Evolutionary conservation across 2,329 filamentous ascomycete species (phyloP).

Genomic region (Annulohypoxylon truncatum): DNA sequence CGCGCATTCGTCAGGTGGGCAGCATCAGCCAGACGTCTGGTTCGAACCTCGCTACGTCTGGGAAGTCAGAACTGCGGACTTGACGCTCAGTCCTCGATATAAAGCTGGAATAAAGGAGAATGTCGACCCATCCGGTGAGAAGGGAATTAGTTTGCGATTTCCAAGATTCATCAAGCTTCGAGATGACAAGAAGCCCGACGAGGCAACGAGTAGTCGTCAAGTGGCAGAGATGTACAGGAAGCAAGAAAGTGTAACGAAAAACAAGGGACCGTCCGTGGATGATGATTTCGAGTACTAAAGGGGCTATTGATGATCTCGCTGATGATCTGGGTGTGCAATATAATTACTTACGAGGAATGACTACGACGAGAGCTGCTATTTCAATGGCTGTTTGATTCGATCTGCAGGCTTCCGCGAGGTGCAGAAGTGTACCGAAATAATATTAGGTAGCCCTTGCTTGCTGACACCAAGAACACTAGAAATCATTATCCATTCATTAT

Average conservation of each 20-base stretch:
- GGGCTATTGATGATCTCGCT: conserved; percentile 10
- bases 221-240: conserved; percentile 97
- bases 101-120: conserved; percentile 89
- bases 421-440: conserved; percentile 1
- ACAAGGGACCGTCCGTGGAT: conserved; percentile 86
- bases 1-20: conserved; percentile 81
- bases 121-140: conserved; percentile 75
- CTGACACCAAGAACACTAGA: neutral
- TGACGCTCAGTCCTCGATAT: conserved; percentile 92
- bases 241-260: conserved; percentile 91
- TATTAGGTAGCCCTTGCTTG: neutral
- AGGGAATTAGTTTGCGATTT: conserved; percentile 89
- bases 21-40: conserved; percentile 98
- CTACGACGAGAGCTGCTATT: neutral
- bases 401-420: neutral
- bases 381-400: neutral
- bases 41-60: conserved; percentile 95
- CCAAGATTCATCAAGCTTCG: conserved; percentile 91
- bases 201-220: conserved; percentile 85
- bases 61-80: conserved; percentile 97
- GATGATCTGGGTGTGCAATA: conserved; percentile 22
- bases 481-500: neutral
- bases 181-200: conserved; percentile 95
- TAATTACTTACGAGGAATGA: conserved; percentile 11
- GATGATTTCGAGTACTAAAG: conserved; percentile 96